These are phyloP conservation scores for Wallemia ichthyophaga DNA, from an alignment of 1,284 basidiomycete species.

Conservation along the genomic window DNA sequence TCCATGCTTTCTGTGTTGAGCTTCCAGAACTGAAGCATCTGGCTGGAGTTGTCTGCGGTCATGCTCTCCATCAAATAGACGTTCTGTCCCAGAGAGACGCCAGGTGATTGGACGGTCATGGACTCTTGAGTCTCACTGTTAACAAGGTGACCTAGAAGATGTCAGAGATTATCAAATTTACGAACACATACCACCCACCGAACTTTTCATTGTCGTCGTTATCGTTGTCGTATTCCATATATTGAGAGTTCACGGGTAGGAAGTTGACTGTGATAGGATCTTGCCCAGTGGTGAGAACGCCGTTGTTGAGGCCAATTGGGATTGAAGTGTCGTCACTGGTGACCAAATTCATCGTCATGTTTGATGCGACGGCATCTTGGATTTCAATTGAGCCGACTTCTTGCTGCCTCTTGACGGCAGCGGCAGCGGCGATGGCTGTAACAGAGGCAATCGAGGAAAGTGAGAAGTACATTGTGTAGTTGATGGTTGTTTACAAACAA, in stretches of 20 bases:
- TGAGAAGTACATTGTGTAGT: too few relatives aligned
- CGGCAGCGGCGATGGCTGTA: neutral
- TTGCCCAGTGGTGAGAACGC: too few relatives aligned
- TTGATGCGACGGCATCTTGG: neutral
- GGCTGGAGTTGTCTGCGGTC: neutral
- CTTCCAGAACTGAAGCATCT: neutral
- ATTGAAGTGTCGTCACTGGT: neutral
- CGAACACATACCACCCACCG: too few relatives aligned
- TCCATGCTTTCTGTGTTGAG: neutral
- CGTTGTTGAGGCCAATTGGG: neutral
- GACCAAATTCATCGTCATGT: neutral
- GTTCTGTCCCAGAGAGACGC: neutral
- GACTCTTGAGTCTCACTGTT: neutral
- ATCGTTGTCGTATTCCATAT: neutral
- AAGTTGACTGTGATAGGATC: neutral
- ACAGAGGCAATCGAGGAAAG: neutral
- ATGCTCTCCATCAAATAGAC: neutral
- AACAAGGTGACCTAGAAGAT: neutral
- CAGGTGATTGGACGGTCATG: neutral
- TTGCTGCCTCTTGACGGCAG: neutral
- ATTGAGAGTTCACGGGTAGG: neutral
- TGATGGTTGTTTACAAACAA: too few relatives aligned
- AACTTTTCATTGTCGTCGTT: neutral
- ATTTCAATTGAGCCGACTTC: neutral
- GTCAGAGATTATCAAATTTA: too few relatives aligned